Evolutionary conservation across 495 filamentous ascomycete genomes (phyloP), one percentile per base, ranked within the genome.

Genomic region (Jackrogersella multiformis): DNA sequence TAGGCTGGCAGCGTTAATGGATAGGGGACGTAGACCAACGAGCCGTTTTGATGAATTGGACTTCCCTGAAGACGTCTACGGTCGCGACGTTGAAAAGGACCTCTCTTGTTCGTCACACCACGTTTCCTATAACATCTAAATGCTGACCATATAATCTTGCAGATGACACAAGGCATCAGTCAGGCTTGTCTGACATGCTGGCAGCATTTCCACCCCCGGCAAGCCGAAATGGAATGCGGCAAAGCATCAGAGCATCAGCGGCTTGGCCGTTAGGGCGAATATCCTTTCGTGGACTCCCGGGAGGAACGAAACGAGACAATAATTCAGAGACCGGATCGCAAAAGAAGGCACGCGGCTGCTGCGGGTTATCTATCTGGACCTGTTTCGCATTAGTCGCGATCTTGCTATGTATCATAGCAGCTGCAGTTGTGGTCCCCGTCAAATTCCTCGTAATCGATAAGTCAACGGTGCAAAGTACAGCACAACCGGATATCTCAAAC

Each of bases 181-280:
- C 68, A 13, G 81, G 81, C 4, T 82, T 99, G 41, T 94, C 92
- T 13, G 93, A 96, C 71, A 97, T 97, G 73, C 83, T 99, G 5
- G 90, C 91, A 10, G 91, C 93, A 12, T 99, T 99, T 61, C 95
- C 95, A 6, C 90, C 93, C 9, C 93, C 95, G 5, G 81, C 82
- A 6, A 88, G 84, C 5, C 87, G 86, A 16, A 83, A 70, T 55
- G 77, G 77, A 49, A 62, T 78, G 49, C 80, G 79, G 30, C 74
- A 79, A 18, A 81, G 78, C 52, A n/a, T n/a, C n/a, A 65, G 48
- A 48, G 16, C 21, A 34, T 81, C 78, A 16, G 41, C 20, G 18
- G 75, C 78, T 35, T 85, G 82, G 78, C 82, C 81, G n/a, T 66
- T 79, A 35, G 75, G 70, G 18, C 78, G 64, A 65, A 74, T 23